A percentile compares a stretch with the other conserved stretches of the same genome.
Evolutionary conservation across 2,329 filamentous ascomycete species (phyloP).

Genomic region (Xylariaceae sp.): DNA sequence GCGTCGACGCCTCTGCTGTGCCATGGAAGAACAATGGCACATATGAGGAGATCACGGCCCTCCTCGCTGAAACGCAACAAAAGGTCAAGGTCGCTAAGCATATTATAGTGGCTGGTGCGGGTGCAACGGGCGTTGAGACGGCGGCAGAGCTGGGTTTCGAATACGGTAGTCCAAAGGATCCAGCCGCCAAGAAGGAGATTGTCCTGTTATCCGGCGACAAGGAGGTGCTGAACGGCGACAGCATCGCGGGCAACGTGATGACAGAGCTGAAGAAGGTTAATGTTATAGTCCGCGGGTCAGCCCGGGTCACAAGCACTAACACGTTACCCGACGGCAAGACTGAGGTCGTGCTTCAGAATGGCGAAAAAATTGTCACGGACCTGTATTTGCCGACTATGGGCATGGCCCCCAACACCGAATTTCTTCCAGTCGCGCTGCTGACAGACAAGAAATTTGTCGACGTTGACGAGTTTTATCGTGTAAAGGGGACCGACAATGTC

Average conservation of each 20-base stretch:
- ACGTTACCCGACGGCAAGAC: conserved; percentile 52
- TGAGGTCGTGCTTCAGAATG: conserved; percentile 54
- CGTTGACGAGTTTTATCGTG: conserved; percentile 59
- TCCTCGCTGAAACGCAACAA: conserved; percentile 50
- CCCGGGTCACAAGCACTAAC: conserved; percentile 49
- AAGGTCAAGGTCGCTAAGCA: conserved; percentile 54
- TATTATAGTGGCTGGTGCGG: conserved; percentile 64
- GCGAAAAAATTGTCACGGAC: conserved; percentile 58
- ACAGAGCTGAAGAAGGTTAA: conserved; percentile 60
- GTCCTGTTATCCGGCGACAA: conserved; percentile 53
- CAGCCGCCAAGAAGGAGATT: conserved; percentile 53
- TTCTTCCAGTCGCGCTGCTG: conserved; percentile 53
- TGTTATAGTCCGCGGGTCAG: conserved; percentile 54
- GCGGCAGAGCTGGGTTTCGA: conserved; percentile 61
- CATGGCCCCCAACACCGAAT: conserved; percentile 61
- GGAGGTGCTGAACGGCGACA: conserved; percentile 54
- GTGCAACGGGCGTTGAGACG: conserved; percentile 62
- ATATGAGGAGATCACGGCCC: conserved; percentile 51
- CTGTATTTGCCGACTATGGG: conserved; percentile 65
- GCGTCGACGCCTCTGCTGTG: conserved; percentile 44
- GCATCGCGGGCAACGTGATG: conserved; percentile 49
- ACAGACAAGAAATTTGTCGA: conserved; percentile 53
- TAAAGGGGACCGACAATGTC: conserved; percentile 51
- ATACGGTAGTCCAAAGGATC: conserved; percentile 54
- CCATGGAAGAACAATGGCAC: conserved; percentile 61